phyloP scores from a whole-genome alignment of 1,139 yeast species.

The Eremothecium coryli region DNA sequence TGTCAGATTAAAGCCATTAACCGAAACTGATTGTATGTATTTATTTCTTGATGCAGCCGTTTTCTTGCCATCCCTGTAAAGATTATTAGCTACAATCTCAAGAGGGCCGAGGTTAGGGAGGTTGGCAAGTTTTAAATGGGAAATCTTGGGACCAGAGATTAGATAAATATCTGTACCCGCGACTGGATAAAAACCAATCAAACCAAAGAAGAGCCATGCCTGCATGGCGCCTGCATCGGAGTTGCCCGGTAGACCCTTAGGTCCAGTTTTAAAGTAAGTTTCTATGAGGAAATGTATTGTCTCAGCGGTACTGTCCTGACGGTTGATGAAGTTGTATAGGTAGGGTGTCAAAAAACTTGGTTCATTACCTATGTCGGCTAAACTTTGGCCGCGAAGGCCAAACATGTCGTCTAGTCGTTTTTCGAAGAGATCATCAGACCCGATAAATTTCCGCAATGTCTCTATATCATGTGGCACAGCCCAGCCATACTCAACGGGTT shows the following conservation, averaged over 20 bases:
- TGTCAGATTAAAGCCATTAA: conserved; percentile 29
- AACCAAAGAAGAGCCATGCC: conserved; percentile 33
- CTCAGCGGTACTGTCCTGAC: conserved; percentile 31
- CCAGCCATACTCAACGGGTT: conserved; percentile 33
- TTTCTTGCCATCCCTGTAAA: conserved; percentile 18
- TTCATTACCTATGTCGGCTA: conserved; percentile 34
- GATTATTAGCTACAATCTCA: conserved; percentile 28
- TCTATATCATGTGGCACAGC: conserved; percentile 33
- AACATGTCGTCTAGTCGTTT: conserved; percentile 35
- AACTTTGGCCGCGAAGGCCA: conserved; percentile 27
- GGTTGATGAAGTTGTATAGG: conserved; percentile 30
- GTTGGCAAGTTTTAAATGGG: conserved; percentile 24
- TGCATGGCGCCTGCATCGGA: conserved; percentile 39
- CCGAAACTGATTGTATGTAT: conserved; percentile 29
- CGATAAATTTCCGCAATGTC: conserved; percentile 29
- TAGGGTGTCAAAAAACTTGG: conserved; percentile 34
- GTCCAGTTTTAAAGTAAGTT: conserved; percentile 28
- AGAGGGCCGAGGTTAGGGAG: conserved; percentile 27
- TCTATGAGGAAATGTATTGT: conserved; percentile 31
- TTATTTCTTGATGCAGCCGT: conserved; percentile 7
- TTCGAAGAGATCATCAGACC: conserved; percentile 28
- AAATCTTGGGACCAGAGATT: conserved; percentile 32
- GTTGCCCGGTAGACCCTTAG: conserved; percentile 34
- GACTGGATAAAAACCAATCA: conserved; percentile 35
- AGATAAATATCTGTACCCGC: conserved; percentile 35